Conservation (phyloP, 2,329 filamentous ascomycete genomes). For the Diaporthe sp. region DNA sequence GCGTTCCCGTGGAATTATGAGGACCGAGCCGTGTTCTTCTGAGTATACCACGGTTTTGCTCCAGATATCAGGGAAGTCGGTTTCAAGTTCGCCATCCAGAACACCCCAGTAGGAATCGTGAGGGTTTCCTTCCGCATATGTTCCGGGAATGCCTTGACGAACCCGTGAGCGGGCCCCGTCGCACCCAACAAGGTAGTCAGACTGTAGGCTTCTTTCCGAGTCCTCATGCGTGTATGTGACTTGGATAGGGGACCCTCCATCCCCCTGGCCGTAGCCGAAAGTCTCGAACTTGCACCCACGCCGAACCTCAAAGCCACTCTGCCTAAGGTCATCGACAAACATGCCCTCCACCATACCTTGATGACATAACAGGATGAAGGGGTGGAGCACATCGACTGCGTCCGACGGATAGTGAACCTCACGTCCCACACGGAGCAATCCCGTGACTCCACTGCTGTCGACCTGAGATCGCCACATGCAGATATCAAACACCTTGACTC, state of each 20-base stretch:
- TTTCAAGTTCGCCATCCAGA: conserved; percentile 77
- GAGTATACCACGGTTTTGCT: conserved; percentile 79
- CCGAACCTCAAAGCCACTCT: conserved; percentile 61
- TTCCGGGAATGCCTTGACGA: conserved; percentile 71
- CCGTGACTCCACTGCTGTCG: conserved; percentile 54
- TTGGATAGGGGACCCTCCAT: conserved; percentile 53
- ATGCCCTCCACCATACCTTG: conserved; percentile 73
- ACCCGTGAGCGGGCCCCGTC: conserved; percentile 79
- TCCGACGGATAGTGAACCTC: conserved; percentile 38
- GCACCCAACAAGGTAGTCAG: conserved; percentile 36
- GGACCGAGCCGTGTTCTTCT: conserved; percentile 75
- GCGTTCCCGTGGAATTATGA: conserved; percentile 79
- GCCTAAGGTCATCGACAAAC: conserved; percentile 66
- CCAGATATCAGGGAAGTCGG: conserved; percentile 81
- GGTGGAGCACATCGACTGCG: conserved; percentile 50
- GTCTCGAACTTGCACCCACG: conserved; percentile 45
- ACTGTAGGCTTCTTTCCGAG: conserved; percentile 42
- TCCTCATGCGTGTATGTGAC: conserved; percentile 52
- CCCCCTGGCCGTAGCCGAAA: conserved; percentile 49
- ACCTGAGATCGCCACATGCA: conserved; percentile 72
- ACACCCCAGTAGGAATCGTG: conserved; percentile 75
- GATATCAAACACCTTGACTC: conserved; percentile 76
- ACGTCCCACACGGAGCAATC: conserved; percentile 69
- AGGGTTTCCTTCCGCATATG: conserved; percentile 68
- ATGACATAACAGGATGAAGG: conserved; percentile 55